These are phyloP conservation scores for Sphaerulina musiva DNA, from an alignment of 2,329 filamentous ascomycete genomes.

Conservation along the genomic window DNA sequence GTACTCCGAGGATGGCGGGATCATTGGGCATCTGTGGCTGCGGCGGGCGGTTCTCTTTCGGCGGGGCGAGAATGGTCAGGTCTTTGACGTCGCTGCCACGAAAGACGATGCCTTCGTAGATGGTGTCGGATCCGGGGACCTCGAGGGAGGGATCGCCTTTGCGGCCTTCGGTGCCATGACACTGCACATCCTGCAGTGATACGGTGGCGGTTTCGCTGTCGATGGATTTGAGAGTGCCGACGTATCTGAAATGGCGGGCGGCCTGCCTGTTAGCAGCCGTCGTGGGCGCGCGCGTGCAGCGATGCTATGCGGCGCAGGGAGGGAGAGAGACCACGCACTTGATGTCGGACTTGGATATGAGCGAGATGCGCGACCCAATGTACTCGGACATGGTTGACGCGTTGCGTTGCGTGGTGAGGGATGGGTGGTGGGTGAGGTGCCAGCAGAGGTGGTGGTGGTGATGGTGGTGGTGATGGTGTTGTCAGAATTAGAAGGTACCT, in stretches of 20 bases:
- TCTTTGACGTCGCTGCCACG: conserved; percentile 98
- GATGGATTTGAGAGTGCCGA: conserved; percentile 93
- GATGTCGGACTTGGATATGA: conserved; percentile 96
- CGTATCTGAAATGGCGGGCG: conserved; percentile 58
- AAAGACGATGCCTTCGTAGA: conserved; percentile 99
- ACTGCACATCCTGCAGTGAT: conserved; percentile 91
- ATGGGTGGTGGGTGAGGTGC: conserved; percentile 3
- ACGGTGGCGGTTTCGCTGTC: conserved; percentile 96
- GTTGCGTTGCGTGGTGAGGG: conserved; percentile 1
- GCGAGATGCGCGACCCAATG: conserved; percentile 79
- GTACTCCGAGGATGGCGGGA: conserved; percentile 93
- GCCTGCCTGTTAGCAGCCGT: conserved; percentile 1
- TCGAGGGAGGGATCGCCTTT: conserved; percentile 72
- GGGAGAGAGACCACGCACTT: conserved; percentile 50
- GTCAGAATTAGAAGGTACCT: background rate
- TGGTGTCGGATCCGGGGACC: conserved; percentile 72
- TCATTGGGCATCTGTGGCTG: conserved; percentile 75
- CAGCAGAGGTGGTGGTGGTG: background rate
- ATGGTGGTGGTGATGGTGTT: conserved; percentile 8
- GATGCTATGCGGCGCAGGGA: background rate
- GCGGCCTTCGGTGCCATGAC: conserved; percentile 88
- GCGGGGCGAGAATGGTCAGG: conserved; percentile 78
- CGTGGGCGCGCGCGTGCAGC: background rate
- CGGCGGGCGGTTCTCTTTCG: conserved; percentile 54
- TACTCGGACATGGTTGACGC: conserved; percentile 52